Evolutionary conservation across 306 rosid genomes (phyloP), one percentile per base, ranked within the genome.

Genomic region (Acacia crassicarpa): DNA sequence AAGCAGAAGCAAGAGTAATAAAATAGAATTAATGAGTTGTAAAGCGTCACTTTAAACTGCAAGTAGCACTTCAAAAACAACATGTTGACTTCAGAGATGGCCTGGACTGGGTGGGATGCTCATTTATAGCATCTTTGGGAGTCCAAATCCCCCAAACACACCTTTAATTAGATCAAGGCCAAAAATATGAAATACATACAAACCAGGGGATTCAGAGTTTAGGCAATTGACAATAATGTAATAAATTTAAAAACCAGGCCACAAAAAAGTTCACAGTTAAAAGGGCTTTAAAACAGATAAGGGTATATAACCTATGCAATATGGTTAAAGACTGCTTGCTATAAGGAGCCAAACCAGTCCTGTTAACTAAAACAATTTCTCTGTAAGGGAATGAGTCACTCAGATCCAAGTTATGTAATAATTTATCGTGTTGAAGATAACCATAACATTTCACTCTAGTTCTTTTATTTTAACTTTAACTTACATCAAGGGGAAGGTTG

Each of bases 401-500:
- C 6, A 44, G 61, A 77, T 43, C 67, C 48, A 44, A 43, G 40
- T 58, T 54, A 35, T 74, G 32, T 45, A 44, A 83, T n/a, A 15
- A 14, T 70, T 46, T 77, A 9, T 74, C 74, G 44, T 49, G 45
- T 43, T 78, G 54, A 79, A 76, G 56, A 83, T 62, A 56, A 83
- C 41, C 51, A 81, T 59, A 76, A 49, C 25, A 81, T 61, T 71
- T 67, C 75, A 76, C 65, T 62, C 73, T 76, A 84, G 49, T 76
- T 41, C 75, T 27, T 33, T 75, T 72, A n/a, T n/a, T n/a, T n/a
- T n/a, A 72, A 86, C 30, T 33, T 75, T 59, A 72, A 84, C 88
- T 80, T 85, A 87, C 92, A 81, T 89, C 92, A 76, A 85, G 92
- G 76, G 92, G 88, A 83, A 89, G 90, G 86, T 85, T 89, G 86